These are phyloP conservation scores for Selaginella moellendorffii DNA, from an alignment of 75 land plant genomes.

Conservation along the genomic window DNA sequence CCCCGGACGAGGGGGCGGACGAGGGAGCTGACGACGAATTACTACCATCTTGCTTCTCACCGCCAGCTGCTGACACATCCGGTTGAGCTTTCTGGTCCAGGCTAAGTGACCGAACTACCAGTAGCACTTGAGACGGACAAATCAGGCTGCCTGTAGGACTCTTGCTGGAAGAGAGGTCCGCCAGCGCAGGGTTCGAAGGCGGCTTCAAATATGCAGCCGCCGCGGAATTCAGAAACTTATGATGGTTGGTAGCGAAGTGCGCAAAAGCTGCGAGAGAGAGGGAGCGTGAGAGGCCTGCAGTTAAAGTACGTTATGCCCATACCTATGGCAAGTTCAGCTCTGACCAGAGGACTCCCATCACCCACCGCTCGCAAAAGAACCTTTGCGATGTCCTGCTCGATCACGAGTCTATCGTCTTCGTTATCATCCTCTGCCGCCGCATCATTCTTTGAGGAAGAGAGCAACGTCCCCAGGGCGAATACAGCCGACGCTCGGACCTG, in stretches of 20 bases:
- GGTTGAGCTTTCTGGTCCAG: neutral
- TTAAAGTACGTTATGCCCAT: slow-evolving; percentile 13
- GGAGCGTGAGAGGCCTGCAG: too few relatives aligned
- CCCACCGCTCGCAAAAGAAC: slow-evolving; percentile 40
- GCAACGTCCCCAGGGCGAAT: slow-evolving; percentile 62
- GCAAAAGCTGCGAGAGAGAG: slow-evolving; percentile 48
- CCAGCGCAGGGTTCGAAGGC: slow-evolving; percentile 28
- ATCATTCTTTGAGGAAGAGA: slow-evolving; percentile 23
- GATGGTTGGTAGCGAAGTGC: slow-evolving; percentile 78
- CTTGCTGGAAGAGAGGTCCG: neutral
- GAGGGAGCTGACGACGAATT: neutral
- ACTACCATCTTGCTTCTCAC: neutral
- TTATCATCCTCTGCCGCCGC: slow-evolving; percentile 34
- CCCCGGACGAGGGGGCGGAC: slow-evolving; percentile 55
- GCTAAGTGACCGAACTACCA: slow-evolving; percentile 15
- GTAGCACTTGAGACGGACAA: slow-evolving; percentile 26
- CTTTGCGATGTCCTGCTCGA: slow-evolving; percentile 47
- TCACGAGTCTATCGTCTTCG: slow-evolving; percentile 55
- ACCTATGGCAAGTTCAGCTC: slow-evolving; percentile 92
- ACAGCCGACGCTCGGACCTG: slow-evolving; percentile 91
- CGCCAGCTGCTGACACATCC: neutral
- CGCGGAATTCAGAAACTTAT: slow-evolving; percentile 59
- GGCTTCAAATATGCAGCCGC: slow-evolving; percentile 79
- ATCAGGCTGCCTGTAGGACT: slow-evolving; percentile 27
- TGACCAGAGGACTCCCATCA: slow-evolving; percentile 85